phyloP scores from a whole-genome alignment of 73 alveolate species.

The Uronychia setigera region DNA sequence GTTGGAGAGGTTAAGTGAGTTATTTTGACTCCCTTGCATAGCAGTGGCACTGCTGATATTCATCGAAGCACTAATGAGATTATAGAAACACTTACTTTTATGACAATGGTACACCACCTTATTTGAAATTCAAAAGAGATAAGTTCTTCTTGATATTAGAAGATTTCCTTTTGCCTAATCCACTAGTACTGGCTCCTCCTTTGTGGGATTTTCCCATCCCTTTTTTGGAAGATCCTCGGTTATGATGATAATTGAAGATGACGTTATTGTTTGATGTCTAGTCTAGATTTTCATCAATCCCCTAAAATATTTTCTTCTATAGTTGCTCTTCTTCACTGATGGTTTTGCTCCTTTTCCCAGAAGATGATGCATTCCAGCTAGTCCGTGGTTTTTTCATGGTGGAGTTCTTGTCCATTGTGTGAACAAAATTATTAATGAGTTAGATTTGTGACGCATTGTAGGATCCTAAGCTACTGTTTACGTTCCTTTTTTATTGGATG shows the following conservation, averaged over 20 bases:
- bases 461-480: neutral
- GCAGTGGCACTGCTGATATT: no score
- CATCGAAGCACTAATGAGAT: no score
- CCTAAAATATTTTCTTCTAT: neutral
- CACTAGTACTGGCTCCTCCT: no score
- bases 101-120: no score
- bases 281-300: neutral
- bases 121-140: no score
- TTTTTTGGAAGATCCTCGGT: neutral
- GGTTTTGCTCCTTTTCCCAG: neutral
- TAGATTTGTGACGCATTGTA: neutral
- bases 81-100: no score
- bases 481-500: neutral
- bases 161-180: neutral
- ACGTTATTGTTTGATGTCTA: neutral
- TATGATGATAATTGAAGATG: neutral
- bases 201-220: neutral
- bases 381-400: neutral
- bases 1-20: neutral
- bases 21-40: no score
- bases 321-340: neutral
- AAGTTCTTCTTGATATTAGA: neutral
- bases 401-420: neutral
- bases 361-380: neutral
- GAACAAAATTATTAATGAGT: neutral